phyloP scores from a whole-genome alignment of 768 basidiomycete genomes.

The Dentipellis sp. region DNA sequence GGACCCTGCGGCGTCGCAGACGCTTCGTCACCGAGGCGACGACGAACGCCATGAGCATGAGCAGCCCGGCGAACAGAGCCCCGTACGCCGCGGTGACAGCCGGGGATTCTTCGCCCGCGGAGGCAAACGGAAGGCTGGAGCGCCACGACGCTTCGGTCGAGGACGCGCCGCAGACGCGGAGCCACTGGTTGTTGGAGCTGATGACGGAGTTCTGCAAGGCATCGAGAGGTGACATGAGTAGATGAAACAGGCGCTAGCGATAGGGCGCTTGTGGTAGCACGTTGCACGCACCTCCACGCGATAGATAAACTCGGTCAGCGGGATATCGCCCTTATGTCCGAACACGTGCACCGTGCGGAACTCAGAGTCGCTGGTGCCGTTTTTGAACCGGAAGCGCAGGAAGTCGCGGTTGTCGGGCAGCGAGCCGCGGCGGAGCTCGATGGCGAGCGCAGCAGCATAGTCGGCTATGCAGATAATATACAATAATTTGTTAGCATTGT shows the following conservation, averaged over 20 bases:
- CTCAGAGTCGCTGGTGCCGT: constrained; percentile 53
- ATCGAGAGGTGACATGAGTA: background rate
- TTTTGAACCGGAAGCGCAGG: constrained; percentile 79
- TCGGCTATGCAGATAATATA: constrained; percentile 40
- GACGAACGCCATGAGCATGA: constrained; percentile 9
- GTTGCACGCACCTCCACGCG: constrained; percentile 51
- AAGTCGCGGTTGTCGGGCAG: constrained; percentile 74
- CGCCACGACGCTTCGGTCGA: background rate
- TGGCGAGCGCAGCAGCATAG: constrained; percentile 63
- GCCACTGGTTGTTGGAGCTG: constrained; percentile 35
- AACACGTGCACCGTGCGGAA: constrained; percentile 69
- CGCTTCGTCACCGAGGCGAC: constrained; percentile 10
- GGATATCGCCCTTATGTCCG: constrained; percentile 66
- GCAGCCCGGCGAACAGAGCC: constrained; percentile 11
- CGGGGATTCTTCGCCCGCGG: constrained; percentile 1
- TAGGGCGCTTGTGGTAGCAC: too few relatives aligned
- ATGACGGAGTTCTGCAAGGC: constrained; percentile 33
- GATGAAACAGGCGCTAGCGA: background rate
- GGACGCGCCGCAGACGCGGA: constrained; percentile 26
- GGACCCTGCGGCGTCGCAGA: constrained; percentile 2
- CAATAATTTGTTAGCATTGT: background rate
- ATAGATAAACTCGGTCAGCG: constrained; percentile 81
- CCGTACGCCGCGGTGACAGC: constrained; percentile 9
- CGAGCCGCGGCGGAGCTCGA: constrained; percentile 70
- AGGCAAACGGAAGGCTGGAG: constrained; percentile 5